Conservation (phyloP, 1,284 basidiomycete genomes). For the Marasmius oreades region DNA sequence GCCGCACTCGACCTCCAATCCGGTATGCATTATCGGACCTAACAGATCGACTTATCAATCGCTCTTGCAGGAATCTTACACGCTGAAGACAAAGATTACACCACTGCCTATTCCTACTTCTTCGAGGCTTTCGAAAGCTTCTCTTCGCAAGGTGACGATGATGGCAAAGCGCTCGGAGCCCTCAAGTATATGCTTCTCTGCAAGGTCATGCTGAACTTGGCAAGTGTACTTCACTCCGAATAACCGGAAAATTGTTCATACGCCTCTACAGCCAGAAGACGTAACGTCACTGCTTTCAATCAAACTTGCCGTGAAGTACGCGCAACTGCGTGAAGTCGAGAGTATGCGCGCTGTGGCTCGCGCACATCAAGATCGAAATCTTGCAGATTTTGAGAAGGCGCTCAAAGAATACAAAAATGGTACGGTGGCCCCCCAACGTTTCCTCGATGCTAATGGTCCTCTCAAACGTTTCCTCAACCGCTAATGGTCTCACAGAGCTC, state of each 20-base stretch:
- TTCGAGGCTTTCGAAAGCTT: constrained; percentile 92
- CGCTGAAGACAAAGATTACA: constrained; percentile 98
- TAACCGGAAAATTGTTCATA: neutral
- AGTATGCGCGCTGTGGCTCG: constrained; percentile 93
- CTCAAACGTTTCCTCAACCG: too few species aligned
- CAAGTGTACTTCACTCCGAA: constrained; percentile 33
- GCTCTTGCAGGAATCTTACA: constrained; percentile 71
- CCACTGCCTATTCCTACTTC: constrained; percentile 96
- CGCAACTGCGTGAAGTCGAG: constrained; percentile 81
- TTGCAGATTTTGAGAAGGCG: constrained; percentile 88
- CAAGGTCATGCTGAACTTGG: constrained; percentile 96
- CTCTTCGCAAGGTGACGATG: constrained; percentile 69
- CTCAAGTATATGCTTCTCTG: constrained; percentile 98
- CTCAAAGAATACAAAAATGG: constrained; percentile 87
- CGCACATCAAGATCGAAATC: constrained; percentile 88
- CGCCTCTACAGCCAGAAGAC: constrained; percentile 75
- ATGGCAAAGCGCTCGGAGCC: constrained; percentile 64
- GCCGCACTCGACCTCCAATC: constrained; percentile 91
- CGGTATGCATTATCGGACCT: constrained; percentile 14
- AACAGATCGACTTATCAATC: neutral
- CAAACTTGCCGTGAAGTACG: constrained; percentile 87
- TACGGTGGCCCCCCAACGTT: constrained; percentile 29
- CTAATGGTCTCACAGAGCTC: constrained; percentile 81
- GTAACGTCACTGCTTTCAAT: constrained; percentile 82
- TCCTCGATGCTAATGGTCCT: too few species aligned